A percentile compares a stretch with the other conserved stretches of the same genome.
Evolutionary conservation across 2,329 filamentous ascomycete species (phyloP).

Genomic region (Ceratocystis albifundus): DNA sequence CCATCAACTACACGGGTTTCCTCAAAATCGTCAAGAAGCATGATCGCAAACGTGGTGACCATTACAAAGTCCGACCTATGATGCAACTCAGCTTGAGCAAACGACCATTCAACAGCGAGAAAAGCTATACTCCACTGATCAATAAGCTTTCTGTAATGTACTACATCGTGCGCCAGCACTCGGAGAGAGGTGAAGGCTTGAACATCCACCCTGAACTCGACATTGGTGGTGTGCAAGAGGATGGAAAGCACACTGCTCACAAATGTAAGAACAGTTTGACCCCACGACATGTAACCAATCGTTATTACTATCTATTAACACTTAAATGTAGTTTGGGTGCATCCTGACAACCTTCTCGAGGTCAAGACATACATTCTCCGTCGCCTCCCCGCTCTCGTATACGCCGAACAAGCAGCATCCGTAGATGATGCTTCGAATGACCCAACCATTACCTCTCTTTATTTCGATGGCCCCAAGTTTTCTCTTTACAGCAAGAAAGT

Average conservation of each 20-base stretch:
- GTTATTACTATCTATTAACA: slow-evolving; percentile 28
- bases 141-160: slow-evolving; percentile 93
- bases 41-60: slow-evolving; percentile 76
- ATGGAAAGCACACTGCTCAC: slow-evolving; percentile 57
- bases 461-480: slow-evolving; percentile 85
- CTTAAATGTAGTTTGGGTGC: slow-evolving; percentile 64
- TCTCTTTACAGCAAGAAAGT: slow-evolving; percentile 79
- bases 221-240: slow-evolving; percentile 40
- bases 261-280: slow-evolving; percentile 53
- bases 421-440: slow-evolving; percentile 70
- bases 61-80: slow-evolving; percentile 82
- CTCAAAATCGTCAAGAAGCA: slow-evolving; percentile 99
- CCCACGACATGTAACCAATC: background rate
- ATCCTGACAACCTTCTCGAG: slow-evolving; percentile 87
- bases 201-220: slow-evolving; percentile 29
- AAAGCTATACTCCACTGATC: slow-evolving; percentile 75
- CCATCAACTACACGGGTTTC: slow-evolving; percentile 94
- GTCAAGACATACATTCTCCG: slow-evolving; percentile 93
- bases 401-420: slow-evolving; percentile 78
- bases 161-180: slow-evolving; percentile 76
- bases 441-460: slow-evolving; percentile 86
- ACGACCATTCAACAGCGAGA: slow-evolving; percentile 85
- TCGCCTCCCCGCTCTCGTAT: slow-evolving; percentile 79
- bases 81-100: slow-evolving; percentile 82
- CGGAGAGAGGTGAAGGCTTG: slow-evolving; percentile 46